Evolutionary conservation across 1,139 yeast genomes (phyloP), one percentile per base, ranked within the genome.

Genomic region (Lodderomyces orthopsilosis): DNA sequence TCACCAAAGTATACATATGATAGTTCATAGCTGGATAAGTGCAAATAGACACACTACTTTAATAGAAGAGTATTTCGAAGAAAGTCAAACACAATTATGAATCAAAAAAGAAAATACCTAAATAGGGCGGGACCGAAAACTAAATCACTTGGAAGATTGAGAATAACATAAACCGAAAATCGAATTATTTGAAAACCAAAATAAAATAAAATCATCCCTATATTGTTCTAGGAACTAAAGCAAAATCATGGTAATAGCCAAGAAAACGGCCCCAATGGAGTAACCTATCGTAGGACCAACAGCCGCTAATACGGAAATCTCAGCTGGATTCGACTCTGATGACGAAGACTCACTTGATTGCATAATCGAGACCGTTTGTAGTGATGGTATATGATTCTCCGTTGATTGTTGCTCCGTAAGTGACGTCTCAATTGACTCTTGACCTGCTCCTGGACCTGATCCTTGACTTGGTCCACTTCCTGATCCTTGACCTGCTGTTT

Each of bases 381-480:
- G n/a, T 13, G 32, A 28, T 14, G 32, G 32, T 4, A 13, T 13
- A 17, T 4, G 17, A 14, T 13, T 9, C 7, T 14, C 18, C 4
- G 17, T 9, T 14, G 32, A n/a, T 6, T 14, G 17, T 28, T 4
- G 15, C 10, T 13, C 18, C 5, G 15, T 14, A 4, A 5, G 9
- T 28, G 18, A n/a, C 18, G 17, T 9, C 18, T 4, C 7, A 6
- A 14, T 14, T 28, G 32, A 10, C 5, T 9, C 18, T 6, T 5
- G 32, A 28, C 18, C 5, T 13, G 17, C 15, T 5, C 17, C 32
- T 28, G 4, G 17, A 6, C 27, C 27, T 24, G n/a, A 4, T 9
- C 27, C 27, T 8, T 4, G 9, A 4, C 27, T 10, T 19, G 21
- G 46, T 40, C 38, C 41, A 38, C 18, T 44, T 18, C 27, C 27